Evolutionary conservation across 352 stramenopile genomes (phyloP).

Genomic region (Pythium rishiriense): DNA sequence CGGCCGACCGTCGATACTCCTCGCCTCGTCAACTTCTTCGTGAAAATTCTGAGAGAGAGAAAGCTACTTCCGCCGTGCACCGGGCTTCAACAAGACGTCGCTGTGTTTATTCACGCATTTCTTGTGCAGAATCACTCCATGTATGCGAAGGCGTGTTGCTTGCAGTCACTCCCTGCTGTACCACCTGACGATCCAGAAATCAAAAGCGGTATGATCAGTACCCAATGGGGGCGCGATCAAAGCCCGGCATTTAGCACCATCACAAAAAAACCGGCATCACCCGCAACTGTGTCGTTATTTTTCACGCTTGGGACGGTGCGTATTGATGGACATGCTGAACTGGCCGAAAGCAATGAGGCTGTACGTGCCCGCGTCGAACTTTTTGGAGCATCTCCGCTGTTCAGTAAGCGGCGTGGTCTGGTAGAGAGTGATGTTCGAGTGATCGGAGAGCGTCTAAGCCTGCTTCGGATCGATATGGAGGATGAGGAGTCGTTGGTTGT

Average conservation of each 20-base stretch:
- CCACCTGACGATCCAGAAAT: conserved; percentile 58
- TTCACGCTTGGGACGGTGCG: conserved; percentile 57
- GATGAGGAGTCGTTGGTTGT: conserved; percentile 62
- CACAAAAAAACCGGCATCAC: background rate
- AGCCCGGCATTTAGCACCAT: conserved; percentile 41
- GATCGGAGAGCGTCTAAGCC: conserved; percentile 41
- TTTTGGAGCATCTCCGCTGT: conserved; percentile 48
- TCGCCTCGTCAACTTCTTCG: conserved; percentile 62
- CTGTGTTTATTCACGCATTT: conserved; percentile 51
- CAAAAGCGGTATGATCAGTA: conserved; percentile 52
- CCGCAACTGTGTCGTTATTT: conserved; percentile 38
- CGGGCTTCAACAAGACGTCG: conserved; percentile 35
- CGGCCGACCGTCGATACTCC: conserved; percentile 18
- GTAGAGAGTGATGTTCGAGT: conserved; percentile 29
- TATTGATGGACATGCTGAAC: background rate
- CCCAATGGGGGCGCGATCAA: conserved; percentile 57
- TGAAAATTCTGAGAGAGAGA: conserved; percentile 49
- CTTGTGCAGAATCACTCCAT: conserved; percentile 56
- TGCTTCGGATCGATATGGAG: conserved; percentile 59
- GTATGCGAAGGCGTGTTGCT: conserved; percentile 57
- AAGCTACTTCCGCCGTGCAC: conserved; percentile 40
- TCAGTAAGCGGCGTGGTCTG: conserved; percentile 51
- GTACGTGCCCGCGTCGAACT: conserved; percentile 40
- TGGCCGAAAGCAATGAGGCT: conserved; percentile 19
- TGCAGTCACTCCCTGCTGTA: conserved; percentile 43